Evolutionary conservation across 2,329 filamentous ascomycete species (phyloP), one percentile per base, ranked within the genome.

Genomic region (Grosmannia serpens): DNA sequence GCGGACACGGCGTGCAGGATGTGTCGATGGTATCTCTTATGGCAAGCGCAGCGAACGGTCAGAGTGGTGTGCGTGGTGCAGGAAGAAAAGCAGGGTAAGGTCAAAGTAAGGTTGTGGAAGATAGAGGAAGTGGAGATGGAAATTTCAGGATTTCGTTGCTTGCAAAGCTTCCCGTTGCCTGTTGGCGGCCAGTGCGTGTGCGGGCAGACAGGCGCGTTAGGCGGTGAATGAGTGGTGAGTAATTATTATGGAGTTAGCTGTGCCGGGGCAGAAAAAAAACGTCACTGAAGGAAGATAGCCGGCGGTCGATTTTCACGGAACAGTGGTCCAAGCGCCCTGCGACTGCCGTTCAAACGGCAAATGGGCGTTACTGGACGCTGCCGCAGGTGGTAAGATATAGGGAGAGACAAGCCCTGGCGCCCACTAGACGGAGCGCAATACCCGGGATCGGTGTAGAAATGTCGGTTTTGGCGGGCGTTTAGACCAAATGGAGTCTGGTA

Each of bases 21-120:
- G 38, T 54, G 53, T 47, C 38, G 38, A 47, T 54, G n/a, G 35
- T 22, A 17, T 27, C 22, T 38, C 7, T 24, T 24, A 8, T 44
- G 52, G 26, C 13, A 26, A 11, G 4, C 22, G 26, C 35, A 47
- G 35, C 53, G 20, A 24, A 53, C 50, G 9, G 29, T 20, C 47
- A 27, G 52, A 20, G 52, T 46, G 20, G 13, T n/a, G 38, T 44
- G 24, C 9, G n/a, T 24, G 38, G 44, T 49, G 44, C 20, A 27
- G 27, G 20, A 27, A 49, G 29, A 24, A 26, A 27, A n/a, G 38
- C n/a, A 15, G 31, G 47, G 20, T 10, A 50, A 57, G 71, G 67
- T 64, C 65, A 73, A 33, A 73, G 68, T 41, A 35, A 56, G 54
- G 54, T 56, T 47, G 54, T 49, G 44, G 44, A 46, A 56, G 41